Conservation (phyloP, 2,329 filamentous ascomycete species). For the Sclerotinia trifoliorum region DNA sequence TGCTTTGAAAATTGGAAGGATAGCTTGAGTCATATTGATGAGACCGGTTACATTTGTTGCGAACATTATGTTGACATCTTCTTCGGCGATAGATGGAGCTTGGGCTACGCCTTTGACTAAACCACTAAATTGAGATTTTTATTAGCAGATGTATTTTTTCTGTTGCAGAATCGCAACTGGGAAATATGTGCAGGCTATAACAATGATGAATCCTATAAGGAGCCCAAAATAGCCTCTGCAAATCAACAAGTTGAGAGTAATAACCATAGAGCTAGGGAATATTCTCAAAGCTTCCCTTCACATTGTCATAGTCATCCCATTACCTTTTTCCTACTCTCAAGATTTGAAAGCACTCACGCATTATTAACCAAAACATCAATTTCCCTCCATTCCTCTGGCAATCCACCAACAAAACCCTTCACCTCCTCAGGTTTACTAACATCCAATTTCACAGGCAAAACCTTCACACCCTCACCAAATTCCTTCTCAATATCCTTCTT, state of each 20-base stretch:
- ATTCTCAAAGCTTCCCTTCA: neutral
- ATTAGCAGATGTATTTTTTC: slow-evolving; percentile 17
- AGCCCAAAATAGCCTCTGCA: neutral
- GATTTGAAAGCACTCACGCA: slow-evolving; percentile 60
- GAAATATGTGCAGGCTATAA: neutral
- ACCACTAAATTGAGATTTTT: slow-evolving; percentile 53
- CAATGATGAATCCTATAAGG: neutral
- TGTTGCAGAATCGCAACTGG: neutral
- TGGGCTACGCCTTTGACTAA: slow-evolving; percentile 85
- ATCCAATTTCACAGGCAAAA: slow-evolving; percentile 81
- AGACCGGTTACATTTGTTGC: slow-evolving; percentile 90
- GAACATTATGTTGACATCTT: slow-evolving; percentile 86
- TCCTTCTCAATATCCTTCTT: slow-evolving; percentile 74
- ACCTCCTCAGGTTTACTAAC: slow-evolving; percentile 79
- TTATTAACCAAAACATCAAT: slow-evolving; percentile 95
- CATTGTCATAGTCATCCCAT: too few relatives aligned
- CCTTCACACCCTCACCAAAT: slow-evolving; percentile 75
- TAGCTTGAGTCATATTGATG: slow-evolving; percentile 93
- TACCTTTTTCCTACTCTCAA: too few relatives aligned
- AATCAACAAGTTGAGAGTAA: neutral
- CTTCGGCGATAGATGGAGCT: slow-evolving; percentile 76
- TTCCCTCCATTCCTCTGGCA: slow-evolving; percentile 80
- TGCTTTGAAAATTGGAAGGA: slow-evolving; percentile 78
- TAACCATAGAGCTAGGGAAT: too few relatives aligned
- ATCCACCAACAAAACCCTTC: slow-evolving; percentile 63